These are phyloP conservation scores for Aspergillus kassunensis DNA, from an alignment of 495 filamentous ascomycete genomes.

Conservation along the genomic window DNA sequence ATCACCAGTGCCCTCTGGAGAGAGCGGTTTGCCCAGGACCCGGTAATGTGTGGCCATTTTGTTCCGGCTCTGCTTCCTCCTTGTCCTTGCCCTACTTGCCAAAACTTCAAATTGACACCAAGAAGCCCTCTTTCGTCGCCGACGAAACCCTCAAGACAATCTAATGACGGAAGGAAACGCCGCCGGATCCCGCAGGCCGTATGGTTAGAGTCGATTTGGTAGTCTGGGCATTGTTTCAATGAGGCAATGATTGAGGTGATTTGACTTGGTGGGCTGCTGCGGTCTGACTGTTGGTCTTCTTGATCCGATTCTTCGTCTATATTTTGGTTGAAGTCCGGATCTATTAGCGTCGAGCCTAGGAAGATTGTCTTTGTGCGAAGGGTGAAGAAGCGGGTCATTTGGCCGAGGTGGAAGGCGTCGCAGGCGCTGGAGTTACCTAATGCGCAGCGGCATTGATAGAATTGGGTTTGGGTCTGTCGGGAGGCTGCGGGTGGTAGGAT, in stretches of 20 bases:
- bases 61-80: not conserved
- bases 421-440: conserved; percentile 73
- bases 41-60: conserved; percentile 11
- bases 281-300: conserved; percentile 5
- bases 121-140: conserved; percentile 64
- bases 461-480: conserved; percentile 21
- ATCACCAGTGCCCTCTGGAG: conserved; percentile 23
- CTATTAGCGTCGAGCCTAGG: conserved; percentile 45
- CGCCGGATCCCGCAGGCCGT: conserved; percentile 71
- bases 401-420: conserved; percentile 82
- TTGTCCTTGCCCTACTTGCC: conserved; percentile 3
- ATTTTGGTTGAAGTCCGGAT: conserved; percentile 30
- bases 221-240: conserved; percentile 62
- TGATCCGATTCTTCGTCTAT: conserved; percentile 19
- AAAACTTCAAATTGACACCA: conserved; percentile 56
- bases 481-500: conserved; percentile 13
- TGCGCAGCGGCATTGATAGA: conserved; percentile 70
- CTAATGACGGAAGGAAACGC: conserved; percentile 62
- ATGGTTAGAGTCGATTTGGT: conserved; percentile 77
- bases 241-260: conserved; percentile 49
- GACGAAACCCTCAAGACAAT: conserved; percentile 59
- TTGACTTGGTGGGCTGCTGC: conserved; percentile 31
- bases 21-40: conserved; percentile 26
- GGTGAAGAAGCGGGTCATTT: conserved; percentile 76
- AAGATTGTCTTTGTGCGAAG: conserved; percentile 45